Base-by-base conservation (phyloP, 2,329 filamentous ascomycete genomes). In the Fusarium mangiferae region DNA sequence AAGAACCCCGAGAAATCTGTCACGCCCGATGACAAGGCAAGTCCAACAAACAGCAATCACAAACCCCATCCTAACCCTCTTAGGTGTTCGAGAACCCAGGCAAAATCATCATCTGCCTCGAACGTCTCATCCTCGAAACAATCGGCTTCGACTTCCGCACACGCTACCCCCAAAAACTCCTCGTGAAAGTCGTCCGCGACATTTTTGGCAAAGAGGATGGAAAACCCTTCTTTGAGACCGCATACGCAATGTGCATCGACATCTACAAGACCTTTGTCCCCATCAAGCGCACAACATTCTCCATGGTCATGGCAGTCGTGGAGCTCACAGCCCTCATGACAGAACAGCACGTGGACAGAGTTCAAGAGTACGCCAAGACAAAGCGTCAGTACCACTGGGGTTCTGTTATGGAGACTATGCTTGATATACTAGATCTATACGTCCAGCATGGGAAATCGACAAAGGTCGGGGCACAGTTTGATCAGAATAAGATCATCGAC, bases 111-210 rank as follows among this genome's bases (percentile, higher is more conserved):
- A 95, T 98, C 71, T 94, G 94, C 4, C 89, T 98, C 7, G 96
- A 99, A 83, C 90, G 96, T 10, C 89, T 97, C 63, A 97, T 98
- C 83, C 91, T 99, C 58, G 96, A 99, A 83, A 93, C 94, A 5
- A 93, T 95, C 36, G 92, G 93, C 71, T 99, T 99, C 82, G 96
- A 99, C 82, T 98, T 98, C 80, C 91, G 95, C 41, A 95, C 92
- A 66, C 91, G 95, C 42, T 93, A 97, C 78, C 95, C 96, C 2
- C 94, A 98, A 77, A 94, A 95, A 73, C 87, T 94, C 28, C 86
- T 98, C 46, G 88, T 94, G 75, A 98, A 98, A 84, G 87, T 98
- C 33, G 87, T 91, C 57, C 90, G 92, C 78, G 84, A 84, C 51
- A 87, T 92, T 63, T 80, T 89, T 22, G 83, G 81, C 39, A 75